These are phyloP conservation scores for Tylopilus cervinicoccineus DNA, from an alignment of 768 basidiomycete species.

Conservation along the genomic window DNA sequence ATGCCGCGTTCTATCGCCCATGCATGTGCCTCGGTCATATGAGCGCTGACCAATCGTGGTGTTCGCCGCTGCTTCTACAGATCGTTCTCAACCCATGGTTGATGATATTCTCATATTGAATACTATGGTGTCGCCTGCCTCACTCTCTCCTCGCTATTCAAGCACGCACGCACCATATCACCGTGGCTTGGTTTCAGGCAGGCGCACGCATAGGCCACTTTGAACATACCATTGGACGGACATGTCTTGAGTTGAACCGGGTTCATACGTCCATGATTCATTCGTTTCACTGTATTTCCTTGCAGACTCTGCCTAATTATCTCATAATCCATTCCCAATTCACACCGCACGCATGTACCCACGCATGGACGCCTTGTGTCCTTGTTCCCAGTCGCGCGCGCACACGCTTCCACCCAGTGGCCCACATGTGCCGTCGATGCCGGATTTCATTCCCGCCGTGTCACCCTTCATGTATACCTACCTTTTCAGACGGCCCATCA, in stretches of 20 bases:
- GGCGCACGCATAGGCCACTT: neutral
- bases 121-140: slow-evolving; percentile 4
- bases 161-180: neutral
- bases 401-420: neutral
- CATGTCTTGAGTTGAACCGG: slow-evolving; percentile 9
- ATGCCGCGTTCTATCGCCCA: slow-evolving; percentile 2
- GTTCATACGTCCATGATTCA: neutral
- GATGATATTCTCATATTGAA: slow-evolving; percentile 70
- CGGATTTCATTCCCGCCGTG: slow-evolving; percentile 19
- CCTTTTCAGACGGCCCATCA: neutral
- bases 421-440: neutral
- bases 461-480: neutral
- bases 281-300: neutral
- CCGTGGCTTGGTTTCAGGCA: neutral
- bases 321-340: slow-evolving; percentile 4
- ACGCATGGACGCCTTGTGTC: slow-evolving; percentile 5
- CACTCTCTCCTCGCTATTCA: neutral
- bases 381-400: neutral
- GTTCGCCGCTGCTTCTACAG: slow-evolving; percentile 25
- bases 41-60: slow-evolving; percentile 15
- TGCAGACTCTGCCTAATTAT: slow-evolving; percentile 17
- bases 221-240: slow-evolving; percentile 6
- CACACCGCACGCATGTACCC: neutral
- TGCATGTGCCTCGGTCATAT: neutral
- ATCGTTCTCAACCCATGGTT: slow-evolving; percentile 88